These are phyloP conservation scores for Sugiyamaella boreocaroliniensis DNA, from an alignment of 805 yeast species.

Conservation along the genomic window DNA sequence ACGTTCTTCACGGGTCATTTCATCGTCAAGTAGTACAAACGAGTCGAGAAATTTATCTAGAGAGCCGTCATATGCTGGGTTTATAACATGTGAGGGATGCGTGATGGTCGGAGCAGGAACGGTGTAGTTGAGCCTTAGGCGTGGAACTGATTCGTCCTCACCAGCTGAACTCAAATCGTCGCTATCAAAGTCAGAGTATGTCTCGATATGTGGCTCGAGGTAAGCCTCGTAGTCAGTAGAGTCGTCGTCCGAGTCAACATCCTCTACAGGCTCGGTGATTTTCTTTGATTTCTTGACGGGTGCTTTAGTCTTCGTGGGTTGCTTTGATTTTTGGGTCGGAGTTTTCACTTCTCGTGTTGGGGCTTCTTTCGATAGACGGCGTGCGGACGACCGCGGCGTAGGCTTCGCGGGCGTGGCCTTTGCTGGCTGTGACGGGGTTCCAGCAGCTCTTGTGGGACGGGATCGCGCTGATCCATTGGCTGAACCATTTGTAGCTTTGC, in stretches of 20 bases:
- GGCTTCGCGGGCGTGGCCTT: background rate
- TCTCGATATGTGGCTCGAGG: conserved; percentile 2
- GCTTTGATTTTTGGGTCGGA: background rate
- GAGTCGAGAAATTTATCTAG: conserved; percentile 46
- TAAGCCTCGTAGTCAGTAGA: conserved; percentile 1
- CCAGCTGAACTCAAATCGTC: conserved; percentile 6
- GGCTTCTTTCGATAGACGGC: background rate
- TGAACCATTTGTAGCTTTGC: conserved; percentile 5
- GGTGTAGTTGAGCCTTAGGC: conserved; percentile 4
- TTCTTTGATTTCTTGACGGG: background rate
- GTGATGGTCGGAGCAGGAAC: conserved; percentile 40
- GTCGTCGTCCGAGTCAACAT: conserved; percentile 7
- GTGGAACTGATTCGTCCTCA: conserved; percentile 3
- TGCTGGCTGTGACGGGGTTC: background rate
- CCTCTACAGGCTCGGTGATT: background rate
- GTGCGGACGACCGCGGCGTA: background rate
- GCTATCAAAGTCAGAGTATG: conserved; percentile 7
- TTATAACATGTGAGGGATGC: conserved; percentile 51
- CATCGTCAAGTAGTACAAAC: conserved; percentile 55
- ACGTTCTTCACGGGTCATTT: conserved; percentile 54
- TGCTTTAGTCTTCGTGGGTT: background rate
- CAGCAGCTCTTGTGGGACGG: no score
- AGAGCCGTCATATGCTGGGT: conserved; percentile 35
- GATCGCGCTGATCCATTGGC: no score
- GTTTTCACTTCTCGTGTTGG: conserved; percentile 2